Percentiles rank a stretch among this genome's conserved stretches.
Evolutionary conservation across 2,329 filamentous ascomycete genomes (phyloP).

Genomic region (Monilinia laxa): DNA sequence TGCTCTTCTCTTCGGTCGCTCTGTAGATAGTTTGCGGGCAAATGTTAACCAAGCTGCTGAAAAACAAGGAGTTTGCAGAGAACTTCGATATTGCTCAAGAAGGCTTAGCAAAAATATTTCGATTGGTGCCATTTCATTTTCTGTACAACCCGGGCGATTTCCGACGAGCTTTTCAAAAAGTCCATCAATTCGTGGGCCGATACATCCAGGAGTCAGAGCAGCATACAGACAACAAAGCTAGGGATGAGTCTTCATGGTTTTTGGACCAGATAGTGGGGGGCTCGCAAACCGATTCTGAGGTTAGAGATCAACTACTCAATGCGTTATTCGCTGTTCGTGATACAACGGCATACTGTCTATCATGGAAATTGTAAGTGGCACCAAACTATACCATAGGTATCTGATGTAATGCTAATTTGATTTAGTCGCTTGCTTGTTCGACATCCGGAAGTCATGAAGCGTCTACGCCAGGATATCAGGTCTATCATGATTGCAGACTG

Average conservation of each 20-base stretch:
- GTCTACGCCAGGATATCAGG: constrained; percentile 22
- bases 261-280: constrained; percentile 1
- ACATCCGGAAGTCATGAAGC: constrained; percentile 24
- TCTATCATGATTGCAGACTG: too few relatives aligned
- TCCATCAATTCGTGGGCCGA: constrained; percentile 30
- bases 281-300: constrained; percentile 41
- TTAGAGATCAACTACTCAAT: constrained; percentile 40
- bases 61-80: constrained; percentile 35
- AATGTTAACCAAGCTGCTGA: constrained; percentile 34
- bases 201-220: constrained; percentile 42
- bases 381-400: not conserved
- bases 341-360: constrained; percentile 44
- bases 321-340: constrained; percentile 36
- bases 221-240: not conserved
- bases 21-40: constrained; percentile 33
- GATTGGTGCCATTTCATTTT: constrained; percentile 32
- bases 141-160: constrained; percentile 30
- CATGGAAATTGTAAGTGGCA: constrained; percentile 39
- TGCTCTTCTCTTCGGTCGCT: constrained; percentile 56
- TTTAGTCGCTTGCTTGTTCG: constrained; percentile 26
- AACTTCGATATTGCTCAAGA: constrained; percentile 44
- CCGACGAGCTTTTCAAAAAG: constrained; percentile 31
- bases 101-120: constrained; percentile 38
- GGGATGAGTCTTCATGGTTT: constrained; percentile 4
- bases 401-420: constrained; percentile 7